Conservation (phyloP, 148 eudicot species). For the Limonium bicolor region DNA sequence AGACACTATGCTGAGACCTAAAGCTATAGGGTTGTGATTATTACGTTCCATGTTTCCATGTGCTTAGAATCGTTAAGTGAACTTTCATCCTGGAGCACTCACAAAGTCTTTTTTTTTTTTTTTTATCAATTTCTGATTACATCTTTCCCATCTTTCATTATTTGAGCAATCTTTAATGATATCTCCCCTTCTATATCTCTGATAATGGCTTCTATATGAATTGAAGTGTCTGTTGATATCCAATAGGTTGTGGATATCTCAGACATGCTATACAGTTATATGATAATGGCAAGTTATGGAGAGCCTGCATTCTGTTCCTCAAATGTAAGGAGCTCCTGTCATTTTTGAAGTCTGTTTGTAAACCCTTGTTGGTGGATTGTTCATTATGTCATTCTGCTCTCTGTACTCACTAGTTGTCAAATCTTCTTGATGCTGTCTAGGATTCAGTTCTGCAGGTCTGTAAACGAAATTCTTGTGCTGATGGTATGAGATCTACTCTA, state of each 20-base stretch:
- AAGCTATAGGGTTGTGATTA: no score
- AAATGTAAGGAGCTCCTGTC: no score
- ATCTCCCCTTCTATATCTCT: no score
- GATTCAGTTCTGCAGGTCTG: conserved; percentile 18
- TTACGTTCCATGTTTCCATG: no score
- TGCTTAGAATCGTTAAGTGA: no score
- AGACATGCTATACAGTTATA: conserved; percentile 33
- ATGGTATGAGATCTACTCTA: conserved; percentile 9
- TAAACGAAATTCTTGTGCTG: conserved; percentile 12
- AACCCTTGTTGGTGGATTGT: neutral
- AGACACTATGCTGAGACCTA: no score
- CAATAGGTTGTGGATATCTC: conserved; percentile 69
- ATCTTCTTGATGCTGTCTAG: conserved; percentile 14
- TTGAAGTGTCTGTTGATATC: no score
- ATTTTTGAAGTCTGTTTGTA: conserved; percentile 25
- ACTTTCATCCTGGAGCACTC: no score
- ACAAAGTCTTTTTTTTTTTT: neutral
- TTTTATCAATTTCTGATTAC: neutral
- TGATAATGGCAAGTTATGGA: conserved; percentile 29
- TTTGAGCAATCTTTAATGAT: neutral
- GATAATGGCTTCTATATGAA: no score
- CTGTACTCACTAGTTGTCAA: neutral
- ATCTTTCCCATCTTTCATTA: neutral
- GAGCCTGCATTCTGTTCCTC: conserved; percentile 22
- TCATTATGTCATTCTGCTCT: neutral